phyloP scores from a whole-genome alignment of 805 yeast species.

The Wickerhamomyces bisporus region DNA sequence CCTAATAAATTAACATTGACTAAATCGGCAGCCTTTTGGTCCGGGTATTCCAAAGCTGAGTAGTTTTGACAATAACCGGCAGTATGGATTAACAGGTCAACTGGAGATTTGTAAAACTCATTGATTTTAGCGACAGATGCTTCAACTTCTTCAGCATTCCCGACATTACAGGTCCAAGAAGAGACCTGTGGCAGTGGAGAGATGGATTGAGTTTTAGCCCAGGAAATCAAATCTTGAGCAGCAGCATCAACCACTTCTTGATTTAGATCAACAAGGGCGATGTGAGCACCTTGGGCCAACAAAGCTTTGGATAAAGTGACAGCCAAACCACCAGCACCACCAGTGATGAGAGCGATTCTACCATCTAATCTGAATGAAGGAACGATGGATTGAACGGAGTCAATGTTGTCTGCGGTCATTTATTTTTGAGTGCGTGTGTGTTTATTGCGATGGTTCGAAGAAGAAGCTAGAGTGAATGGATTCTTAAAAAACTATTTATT shows the following conservation, averaged over 20 bases:
- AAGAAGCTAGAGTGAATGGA: too few species aligned
- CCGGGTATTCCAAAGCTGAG: slow-evolving; percentile 74
- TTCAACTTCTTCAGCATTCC: slow-evolving; percentile 57
- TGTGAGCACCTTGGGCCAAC: slow-evolving; percentile 70
- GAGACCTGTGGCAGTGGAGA: slow-evolving; percentile 35
- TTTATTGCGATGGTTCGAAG: too few species aligned
- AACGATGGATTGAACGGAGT: slow-evolving; percentile 26
- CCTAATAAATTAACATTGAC: slow-evolving; percentile 73
- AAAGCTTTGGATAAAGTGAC: slow-evolving; percentile 60
- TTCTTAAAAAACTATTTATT: too few species aligned
- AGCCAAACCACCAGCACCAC: slow-evolving; percentile 79
- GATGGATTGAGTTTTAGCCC: slow-evolving; percentile 37
- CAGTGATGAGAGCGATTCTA: slow-evolving; percentile 68
- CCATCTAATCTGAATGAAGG: slow-evolving; percentile 68
- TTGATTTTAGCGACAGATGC: slow-evolving; percentile 47
- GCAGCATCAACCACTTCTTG: slow-evolving; percentile 52
- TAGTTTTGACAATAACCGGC: slow-evolving; percentile 86
- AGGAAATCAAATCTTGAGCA: slow-evolving; percentile 42
- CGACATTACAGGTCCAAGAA: slow-evolving; percentile 72
- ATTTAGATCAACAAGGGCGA: slow-evolving; percentile 69
- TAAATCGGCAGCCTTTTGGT: slow-evolving; percentile 60
- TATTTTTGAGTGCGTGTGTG: too few species aligned
- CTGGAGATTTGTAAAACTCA: slow-evolving; percentile 53
- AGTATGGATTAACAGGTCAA: slow-evolving; percentile 65
- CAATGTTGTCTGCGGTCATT: slow-evolving; percentile 16